A percentile compares a stretch with the other conserved stretches of the same genome.
These are phyloP conservation scores for Yueomyces sinensis DNA, from an alignment of 805 yeast genomes.

Conservation along the genomic window DNA sequence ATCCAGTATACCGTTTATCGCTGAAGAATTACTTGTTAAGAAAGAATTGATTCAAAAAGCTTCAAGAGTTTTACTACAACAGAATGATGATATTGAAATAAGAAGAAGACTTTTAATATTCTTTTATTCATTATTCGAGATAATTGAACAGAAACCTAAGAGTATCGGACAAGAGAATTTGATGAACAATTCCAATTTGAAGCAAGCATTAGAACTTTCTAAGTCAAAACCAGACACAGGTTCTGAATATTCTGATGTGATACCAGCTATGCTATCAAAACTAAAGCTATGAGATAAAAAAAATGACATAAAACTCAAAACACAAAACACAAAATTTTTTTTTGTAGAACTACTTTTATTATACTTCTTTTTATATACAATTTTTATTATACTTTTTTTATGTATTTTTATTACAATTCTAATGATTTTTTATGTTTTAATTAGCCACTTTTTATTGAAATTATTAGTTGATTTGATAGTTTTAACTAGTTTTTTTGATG, in stretches of 20 bases:
- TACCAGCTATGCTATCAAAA: slow-evolving; percentile 4
- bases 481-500: too few species aligned
- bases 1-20: slow-evolving; percentile 24
- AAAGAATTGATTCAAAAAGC: slow-evolving; percentile 16
- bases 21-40: slow-evolving; percentile 18
- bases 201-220: slow-evolving; percentile 8
- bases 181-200: slow-evolving; percentile 4
- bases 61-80: slow-evolving; percentile 14
- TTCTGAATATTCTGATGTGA: slow-evolving; percentile 10
- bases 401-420: too few species aligned
- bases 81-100: slow-evolving; percentile 18
- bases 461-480: too few species aligned
- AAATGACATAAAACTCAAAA: too few species aligned
- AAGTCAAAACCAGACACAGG: slow-evolving; percentile 6
- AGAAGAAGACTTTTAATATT: slow-evolving; percentile 24
- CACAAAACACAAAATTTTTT: too few species aligned
- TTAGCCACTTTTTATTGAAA: too few species aligned
- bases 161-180: slow-evolving; percentile 1
- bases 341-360: too few species aligned
- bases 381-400: too few species aligned
- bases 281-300: too few species aligned
- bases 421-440: too few species aligned
- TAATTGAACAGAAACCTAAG: slow-evolving; percentile 6
- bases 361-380: too few species aligned
- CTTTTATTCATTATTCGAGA: slow-evolving; percentile 18